These are phyloP conservation scores for Phlyctochytrium bullatum DNA, from an alignment of 192 early-diverging fungal species.

Conservation along the genomic window DNA sequence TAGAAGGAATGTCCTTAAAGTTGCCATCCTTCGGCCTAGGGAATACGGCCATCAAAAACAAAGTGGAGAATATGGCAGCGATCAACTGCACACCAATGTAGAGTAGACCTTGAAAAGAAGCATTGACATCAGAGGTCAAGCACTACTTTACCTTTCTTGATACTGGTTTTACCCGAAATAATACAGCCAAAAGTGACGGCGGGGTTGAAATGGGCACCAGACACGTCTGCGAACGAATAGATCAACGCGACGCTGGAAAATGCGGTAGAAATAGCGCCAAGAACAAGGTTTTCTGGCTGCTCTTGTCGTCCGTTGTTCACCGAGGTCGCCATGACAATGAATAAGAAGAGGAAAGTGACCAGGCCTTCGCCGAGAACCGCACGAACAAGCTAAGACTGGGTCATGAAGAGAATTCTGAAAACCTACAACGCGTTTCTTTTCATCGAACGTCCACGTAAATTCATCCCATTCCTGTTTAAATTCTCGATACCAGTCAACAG, in stretches of 20 bases:
- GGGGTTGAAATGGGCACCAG: conserved; percentile 66
- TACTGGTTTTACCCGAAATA: conserved; percentile 54
- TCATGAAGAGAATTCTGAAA: neutral
- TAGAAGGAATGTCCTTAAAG: conserved; percentile 32
- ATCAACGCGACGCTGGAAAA: conserved; percentile 52
- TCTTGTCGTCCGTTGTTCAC: conserved; percentile 56
- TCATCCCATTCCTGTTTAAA: conserved; percentile 44
- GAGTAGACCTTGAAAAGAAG: conserved; percentile 39
- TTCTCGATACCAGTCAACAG: conserved; percentile 47
- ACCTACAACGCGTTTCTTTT: conserved; percentile 56
- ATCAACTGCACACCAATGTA: conserved; percentile 56
- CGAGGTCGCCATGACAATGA: conserved; percentile 49
- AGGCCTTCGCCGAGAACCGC: conserved; percentile 60
- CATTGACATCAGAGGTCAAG: conserved; percentile 6
- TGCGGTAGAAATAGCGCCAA: conserved; percentile 50
- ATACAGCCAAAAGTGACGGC: conserved; percentile 62
- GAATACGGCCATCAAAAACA: conserved; percentile 51
- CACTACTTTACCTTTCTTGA: conserved; percentile 44
- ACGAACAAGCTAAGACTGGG: conserved; percentile 40
- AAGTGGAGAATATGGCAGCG: conserved; percentile 45
- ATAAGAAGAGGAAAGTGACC: conserved; percentile 60
- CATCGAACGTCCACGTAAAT: conserved; percentile 49
- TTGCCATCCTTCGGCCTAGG: conserved; percentile 39
- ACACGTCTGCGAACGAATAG: conserved; percentile 66
- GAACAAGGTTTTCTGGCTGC: conserved; percentile 45